Conservation (phyloP, 2,329 filamentous ascomycete species). For the Cercospora canescens region DNA sequence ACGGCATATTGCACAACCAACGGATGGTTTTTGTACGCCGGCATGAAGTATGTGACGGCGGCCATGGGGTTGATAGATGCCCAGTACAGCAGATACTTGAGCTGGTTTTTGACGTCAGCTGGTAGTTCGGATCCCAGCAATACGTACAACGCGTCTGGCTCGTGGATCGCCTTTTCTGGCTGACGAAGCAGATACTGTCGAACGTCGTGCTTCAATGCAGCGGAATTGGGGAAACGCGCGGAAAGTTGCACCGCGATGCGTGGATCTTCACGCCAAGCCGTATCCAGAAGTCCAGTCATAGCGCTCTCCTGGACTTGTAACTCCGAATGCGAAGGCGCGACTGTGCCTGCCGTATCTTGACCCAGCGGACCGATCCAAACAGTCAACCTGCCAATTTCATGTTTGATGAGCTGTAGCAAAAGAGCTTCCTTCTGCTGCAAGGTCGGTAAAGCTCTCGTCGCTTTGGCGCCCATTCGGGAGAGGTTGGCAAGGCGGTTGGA, state of each 20-base stretch:
- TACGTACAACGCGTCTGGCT: conserved; percentile 80
- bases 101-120: conserved; percentile 75
- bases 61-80: conserved; percentile 88
- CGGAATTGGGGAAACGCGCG: conserved; percentile 70
- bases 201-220: conserved; percentile 71
- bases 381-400: conserved; percentile 76
- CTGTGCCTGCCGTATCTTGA: conserved; percentile 49
- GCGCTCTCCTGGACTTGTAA: conserved; percentile 42
- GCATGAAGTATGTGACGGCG: conserved; percentile 89
- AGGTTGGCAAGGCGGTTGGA: conserved; percentile 65
- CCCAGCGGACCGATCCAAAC: conserved; percentile 89
- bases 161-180: conserved; percentile 76
- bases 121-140: conserved; percentile 77
- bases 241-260: conserved; percentile 84
- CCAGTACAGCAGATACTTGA: conserved; percentile 96
- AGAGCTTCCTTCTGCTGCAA: conserved; percentile 79
- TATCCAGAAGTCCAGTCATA: conserved; percentile 62
- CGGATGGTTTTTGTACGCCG: conserved; percentile 85
- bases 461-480: conserved; percentile 55
- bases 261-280: conserved; percentile 85
- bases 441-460: conserved; percentile 58
- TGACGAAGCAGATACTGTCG: conserved; percentile 78
- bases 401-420: conserved; percentile 76
- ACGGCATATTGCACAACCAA: conserved; percentile 97
- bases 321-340: conserved; percentile 33